Percentiles rank a stretch among this genome's conserved stretches.
These are phyloP conservation scores for Micractinium conductrix DNA, from an alignment of 139 green algal genomes.

Conservation along the genomic window DNA sequence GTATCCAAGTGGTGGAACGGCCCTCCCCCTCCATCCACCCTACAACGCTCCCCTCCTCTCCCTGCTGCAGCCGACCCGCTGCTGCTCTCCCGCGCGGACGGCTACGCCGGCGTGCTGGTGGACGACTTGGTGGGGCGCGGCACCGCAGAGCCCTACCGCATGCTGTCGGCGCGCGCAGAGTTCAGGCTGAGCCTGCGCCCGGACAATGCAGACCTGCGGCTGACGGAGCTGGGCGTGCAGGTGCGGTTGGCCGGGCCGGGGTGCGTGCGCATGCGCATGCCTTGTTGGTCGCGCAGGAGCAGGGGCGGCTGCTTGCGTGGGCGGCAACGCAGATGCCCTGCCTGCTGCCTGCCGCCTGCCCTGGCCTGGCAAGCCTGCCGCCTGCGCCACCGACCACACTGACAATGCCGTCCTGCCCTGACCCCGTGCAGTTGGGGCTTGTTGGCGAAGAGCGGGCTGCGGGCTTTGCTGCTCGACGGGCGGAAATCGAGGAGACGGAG, in stretches of 20 bases:
- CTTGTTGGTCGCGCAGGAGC: no score
- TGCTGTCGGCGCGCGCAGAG: constrained; percentile 64
- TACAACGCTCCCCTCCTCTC: neutral
- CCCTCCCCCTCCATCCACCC: no score
- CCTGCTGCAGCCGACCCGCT: constrained; percentile 43
- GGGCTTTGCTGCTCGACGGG: neutral
- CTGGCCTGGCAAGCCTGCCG: no score
- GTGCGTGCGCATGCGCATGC: neutral
- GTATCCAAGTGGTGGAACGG: no score
- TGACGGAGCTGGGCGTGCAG: constrained; percentile 48
- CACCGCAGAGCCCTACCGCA: constrained; percentile 67
- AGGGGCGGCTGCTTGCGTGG: no score
- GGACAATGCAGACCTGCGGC: constrained; percentile 66
- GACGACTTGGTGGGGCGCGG: constrained; percentile 60
- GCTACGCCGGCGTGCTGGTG: constrained; percentile 64
- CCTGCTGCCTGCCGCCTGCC: no score
- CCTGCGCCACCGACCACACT: neutral
- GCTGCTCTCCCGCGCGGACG: constrained; percentile 48
- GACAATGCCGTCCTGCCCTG: no score
- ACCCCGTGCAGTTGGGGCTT: constrained; percentile 49
- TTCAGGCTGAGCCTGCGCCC: constrained; percentile 61
- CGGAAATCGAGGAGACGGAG: neutral
- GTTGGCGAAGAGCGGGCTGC: neutral
- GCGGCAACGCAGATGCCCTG: no score
- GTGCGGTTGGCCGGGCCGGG: constrained; percentile 37